These are phyloP conservation scores for Bimuria novae-zelandiae DNA, from an alignment of 2,329 filamentous ascomycete species.

Conservation along the genomic window DNA sequence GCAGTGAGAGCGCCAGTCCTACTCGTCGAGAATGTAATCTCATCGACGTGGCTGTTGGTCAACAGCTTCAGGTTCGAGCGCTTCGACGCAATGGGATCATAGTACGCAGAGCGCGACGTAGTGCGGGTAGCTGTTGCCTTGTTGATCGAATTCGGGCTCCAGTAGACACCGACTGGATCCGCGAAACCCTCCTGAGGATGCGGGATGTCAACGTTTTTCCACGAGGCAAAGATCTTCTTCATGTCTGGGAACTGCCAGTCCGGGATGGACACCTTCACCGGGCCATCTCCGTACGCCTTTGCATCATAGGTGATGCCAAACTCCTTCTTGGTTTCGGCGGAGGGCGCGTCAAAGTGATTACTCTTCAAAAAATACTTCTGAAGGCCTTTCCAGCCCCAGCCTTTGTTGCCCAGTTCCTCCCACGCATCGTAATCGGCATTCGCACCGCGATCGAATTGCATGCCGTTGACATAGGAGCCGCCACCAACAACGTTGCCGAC, in stretches of 20 bases:
- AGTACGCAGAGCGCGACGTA: conserved; percentile 36
- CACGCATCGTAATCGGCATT: conserved; percentile 54
- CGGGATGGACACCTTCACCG: conserved; percentile 31
- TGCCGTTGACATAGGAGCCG: conserved; percentile 39
- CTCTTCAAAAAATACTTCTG: conserved; percentile 40
- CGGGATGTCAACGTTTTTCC: conserved; percentile 25
- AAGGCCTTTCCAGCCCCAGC: conserved; percentile 60
- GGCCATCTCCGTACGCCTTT: conserved; percentile 28
- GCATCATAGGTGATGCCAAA: conserved; percentile 38
- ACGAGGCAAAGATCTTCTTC: conserved; percentile 30
- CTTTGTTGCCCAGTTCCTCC: conserved; percentile 59
- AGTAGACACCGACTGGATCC: conserved; percentile 27
- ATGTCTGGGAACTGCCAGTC: conserved; percentile 34
- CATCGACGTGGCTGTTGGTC: conserved; percentile 25
- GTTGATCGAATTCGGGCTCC: conserved; percentile 37
- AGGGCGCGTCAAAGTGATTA: conserved; percentile 28
- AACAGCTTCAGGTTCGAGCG: conserved; percentile 34
- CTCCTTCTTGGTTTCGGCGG: conserved; percentile 19
- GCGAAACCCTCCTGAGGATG: conserved; percentile 27
- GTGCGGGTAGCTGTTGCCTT: conserved; percentile 27
- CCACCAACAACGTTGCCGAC: conserved; percentile 38
- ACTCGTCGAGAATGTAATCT: conserved; percentile 29
- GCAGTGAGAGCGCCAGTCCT: conserved; percentile 18
- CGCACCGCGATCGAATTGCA: conserved; percentile 38
- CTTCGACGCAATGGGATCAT: conserved; percentile 28